phyloP scores from a whole-genome alignment of 1,139 yeast genomes.

The Blastobotrys ciferrii region DNA sequence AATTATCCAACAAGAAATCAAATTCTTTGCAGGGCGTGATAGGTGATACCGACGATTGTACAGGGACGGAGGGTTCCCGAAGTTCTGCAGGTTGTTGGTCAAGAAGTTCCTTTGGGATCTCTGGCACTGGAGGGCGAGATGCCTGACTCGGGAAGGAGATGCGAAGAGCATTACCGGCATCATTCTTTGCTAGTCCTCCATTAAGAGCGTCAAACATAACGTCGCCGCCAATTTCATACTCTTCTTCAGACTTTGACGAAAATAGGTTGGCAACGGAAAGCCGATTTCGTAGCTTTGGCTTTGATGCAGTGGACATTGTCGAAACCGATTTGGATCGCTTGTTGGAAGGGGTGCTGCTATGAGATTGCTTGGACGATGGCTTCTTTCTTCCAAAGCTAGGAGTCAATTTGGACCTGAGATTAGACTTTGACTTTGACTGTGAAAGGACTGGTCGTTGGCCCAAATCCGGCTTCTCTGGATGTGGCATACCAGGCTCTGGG shows the following conservation, averaged over 20 bases:
- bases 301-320: background rate
- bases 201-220: background rate
- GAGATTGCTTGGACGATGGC: background rate
- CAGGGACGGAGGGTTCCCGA: background rate
- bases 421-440: background rate
- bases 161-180: background rate
- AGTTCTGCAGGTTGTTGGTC: background rate
- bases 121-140: background rate
- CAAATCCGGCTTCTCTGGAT: background rate
- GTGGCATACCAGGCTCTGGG: conserved; percentile 5
- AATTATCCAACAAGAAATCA: conserved; percentile 16
- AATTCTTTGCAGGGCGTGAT: conserved; percentile 14
- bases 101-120: background rate
- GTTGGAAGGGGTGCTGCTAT: background rate
- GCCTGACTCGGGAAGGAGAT: background rate
- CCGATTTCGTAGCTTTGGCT: conserved; percentile 1
- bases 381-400: conserved; percentile 1
- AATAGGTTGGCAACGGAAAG: conserved; percentile 1
- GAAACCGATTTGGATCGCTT: conserved; percentile 2
- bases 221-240: conserved; percentile 3
- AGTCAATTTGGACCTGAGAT: background rate
- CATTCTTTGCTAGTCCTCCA: background rate
- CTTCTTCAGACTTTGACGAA: background rate
- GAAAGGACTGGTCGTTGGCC: background rate
- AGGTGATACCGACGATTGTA: conserved; percentile 5